Evolutionary conservation across 192 early-diverging fungal genomes (phyloP).

Genomic region (Podila clonocystis): DNA sequence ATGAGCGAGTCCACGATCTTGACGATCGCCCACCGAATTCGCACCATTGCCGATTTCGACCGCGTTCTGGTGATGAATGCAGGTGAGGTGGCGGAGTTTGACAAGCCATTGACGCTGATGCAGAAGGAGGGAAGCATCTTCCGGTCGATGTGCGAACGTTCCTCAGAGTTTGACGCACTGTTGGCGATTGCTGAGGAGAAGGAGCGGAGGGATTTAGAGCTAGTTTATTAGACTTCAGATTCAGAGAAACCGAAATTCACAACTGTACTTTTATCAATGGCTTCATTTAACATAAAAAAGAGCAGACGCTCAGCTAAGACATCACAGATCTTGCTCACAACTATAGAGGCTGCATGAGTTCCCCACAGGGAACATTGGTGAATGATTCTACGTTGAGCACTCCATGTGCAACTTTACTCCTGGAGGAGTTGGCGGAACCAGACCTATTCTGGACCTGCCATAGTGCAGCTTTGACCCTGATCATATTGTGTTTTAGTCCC

Average conservation of each 20-base stretch:
- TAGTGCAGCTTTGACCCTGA: too few relatives aligned
- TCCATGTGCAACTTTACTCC: too few relatives aligned
- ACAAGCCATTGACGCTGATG: conserved; percentile 78
- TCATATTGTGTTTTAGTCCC: too few relatives aligned
- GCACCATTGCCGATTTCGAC: conserved; percentile 82
- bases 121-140: conserved; percentile 69
- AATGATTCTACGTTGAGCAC: too few relatives aligned
- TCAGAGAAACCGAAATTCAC: not conserved
- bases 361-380: too few relatives aligned
- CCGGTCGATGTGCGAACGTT: conserved; percentile 80
- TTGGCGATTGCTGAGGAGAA: conserved; percentile 67
- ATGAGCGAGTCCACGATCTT: conserved; percentile 81
- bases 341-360: too few relatives aligned
- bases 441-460: too few relatives aligned
- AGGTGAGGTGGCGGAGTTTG: conserved; percentile 85
- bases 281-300: too few relatives aligned
- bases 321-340: too few relatives aligned
- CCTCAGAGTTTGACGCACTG: conserved; percentile 81
- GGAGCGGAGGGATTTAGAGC: conserved; percentile 7
- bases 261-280: too few relatives aligned
- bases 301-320: too few relatives aligned
- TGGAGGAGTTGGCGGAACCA: too few relatives aligned
- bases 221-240: not conserved
- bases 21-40: conserved; percentile 88
- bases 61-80: conserved; percentile 74